Evolutionary conservation across 2,329 filamentous ascomycete genomes (phyloP), one percentile per base, ranked within the genome.

Genomic region (Teratosphaeria destructans): DNA sequence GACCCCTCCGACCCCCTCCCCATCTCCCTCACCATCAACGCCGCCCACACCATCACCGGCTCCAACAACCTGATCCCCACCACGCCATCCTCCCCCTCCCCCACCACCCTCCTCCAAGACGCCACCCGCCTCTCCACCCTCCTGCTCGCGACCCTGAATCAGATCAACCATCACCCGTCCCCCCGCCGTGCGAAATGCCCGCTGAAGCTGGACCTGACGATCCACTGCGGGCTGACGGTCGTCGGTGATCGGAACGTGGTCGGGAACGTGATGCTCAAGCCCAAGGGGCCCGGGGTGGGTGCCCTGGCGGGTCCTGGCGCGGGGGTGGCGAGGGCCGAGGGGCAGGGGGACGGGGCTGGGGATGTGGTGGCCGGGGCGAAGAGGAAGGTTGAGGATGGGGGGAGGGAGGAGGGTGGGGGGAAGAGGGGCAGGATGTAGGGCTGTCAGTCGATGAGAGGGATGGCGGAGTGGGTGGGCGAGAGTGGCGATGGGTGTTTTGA

Each of bases 21-120:
- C 55, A 75, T 82, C 60, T 73, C 69, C 55, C 69, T 84, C 53
- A 72, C 71, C 16, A 78, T 85, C 71, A 77, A 78, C 64, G 76
- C 78, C 16, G 74, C 78, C 0, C 68, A 83, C 65, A 72, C 66
- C 61, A 72, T 84, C 64, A 70, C 71, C 43, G 77, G 76, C 61
- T 74, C 74, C 68, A 73, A 77, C 68, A 85, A 84, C 68, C 67
- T 80, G 55, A 70, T 82, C 54, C 76, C 77, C 23, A 67, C 81
- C 23, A 65, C 71, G 23, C 23, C 23, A 23, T 23, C 23, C 23
- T 23, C 23, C 0, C 5, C 37, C 11, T 12, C 37, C 37, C 16
- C 11, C 43, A 8, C 43, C 3, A 57, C 69, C 11, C 35, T 62
- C 3, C 61, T 70, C 5, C 73, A 76, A 5, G 71, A 74, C 73